Conservation (phyloP, 2,329 filamentous ascomycete species). For the Albifimbria verrucaria region DNA sequence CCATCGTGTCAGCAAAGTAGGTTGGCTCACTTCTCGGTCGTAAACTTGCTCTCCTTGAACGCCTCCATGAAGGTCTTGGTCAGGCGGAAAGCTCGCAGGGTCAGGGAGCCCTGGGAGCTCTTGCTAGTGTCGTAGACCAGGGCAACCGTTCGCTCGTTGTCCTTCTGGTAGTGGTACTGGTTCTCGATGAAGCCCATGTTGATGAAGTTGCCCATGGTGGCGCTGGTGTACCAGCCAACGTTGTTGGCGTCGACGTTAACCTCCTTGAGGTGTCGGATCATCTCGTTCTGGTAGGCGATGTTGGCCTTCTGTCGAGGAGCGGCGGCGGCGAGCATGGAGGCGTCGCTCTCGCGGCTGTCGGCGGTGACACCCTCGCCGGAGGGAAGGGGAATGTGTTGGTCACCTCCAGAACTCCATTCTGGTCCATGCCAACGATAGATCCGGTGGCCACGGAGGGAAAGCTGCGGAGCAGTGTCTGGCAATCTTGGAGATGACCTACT, state of each 20-base stretch:
- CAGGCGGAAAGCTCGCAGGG: conserved; percentile 85
- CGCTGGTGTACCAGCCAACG: conserved; percentile 97
- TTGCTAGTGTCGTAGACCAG: conserved; percentile 94
- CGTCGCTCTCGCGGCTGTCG: conserved; percentile 72
- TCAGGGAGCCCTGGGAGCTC: conserved; percentile 87
- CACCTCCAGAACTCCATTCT: conserved; percentile 75
- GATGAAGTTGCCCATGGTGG: conserved; percentile 98
- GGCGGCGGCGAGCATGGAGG: conserved; percentile 74
- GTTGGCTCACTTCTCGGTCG: conserved; percentile 75
- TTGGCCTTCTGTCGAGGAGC: conserved; percentile 93
- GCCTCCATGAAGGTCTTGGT: conserved; percentile 84
- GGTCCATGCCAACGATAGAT: conserved; percentile 90
- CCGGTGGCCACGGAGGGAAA: conserved; percentile 91
- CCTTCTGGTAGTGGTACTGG: conserved; percentile 95
- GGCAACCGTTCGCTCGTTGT: conserved; percentile 83
- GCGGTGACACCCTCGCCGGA: conserved; percentile 67
- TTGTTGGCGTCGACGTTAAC: conserved; percentile 98
- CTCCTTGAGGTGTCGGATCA: conserved; percentile 94
- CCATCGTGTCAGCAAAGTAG: neutral
- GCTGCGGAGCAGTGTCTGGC: conserved; percentile 88
- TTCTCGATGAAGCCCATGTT: conserved; percentile 96
- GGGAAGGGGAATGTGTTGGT: conserved; percentile 94
- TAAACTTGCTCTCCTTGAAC: conserved; percentile 97
- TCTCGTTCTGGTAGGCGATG: conserved; percentile 84
- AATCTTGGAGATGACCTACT: conserved; percentile 92